Conservation (phyloP, 1,139 yeast species). For the Pichia sp. region DNA sequence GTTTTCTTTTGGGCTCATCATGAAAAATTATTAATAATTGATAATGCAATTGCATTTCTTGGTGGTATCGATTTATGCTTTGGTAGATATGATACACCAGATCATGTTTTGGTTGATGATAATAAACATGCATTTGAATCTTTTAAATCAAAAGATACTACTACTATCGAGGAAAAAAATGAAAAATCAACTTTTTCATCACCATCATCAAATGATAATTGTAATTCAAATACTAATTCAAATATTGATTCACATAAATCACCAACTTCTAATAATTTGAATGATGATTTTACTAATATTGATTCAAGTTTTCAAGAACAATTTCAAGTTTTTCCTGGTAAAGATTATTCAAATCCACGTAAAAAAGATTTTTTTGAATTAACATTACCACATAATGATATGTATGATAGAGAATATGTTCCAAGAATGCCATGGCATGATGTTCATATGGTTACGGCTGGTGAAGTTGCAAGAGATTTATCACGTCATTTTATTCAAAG, state of each 20-base stretch:
- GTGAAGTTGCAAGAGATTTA: slow-evolving; percentile 92
- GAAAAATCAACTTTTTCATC: neutral
- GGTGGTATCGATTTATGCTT: slow-evolving; percentile 96
- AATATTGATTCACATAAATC: neutral
- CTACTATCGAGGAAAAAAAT: neutral
- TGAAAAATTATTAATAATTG: slow-evolving; percentile 84
- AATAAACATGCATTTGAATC: slow-evolving; percentile 36
- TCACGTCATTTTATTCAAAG: slow-evolving; percentile 94
- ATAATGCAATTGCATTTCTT: slow-evolving; percentile 80
- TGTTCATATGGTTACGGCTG: slow-evolving; percentile 91
- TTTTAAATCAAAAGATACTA: neutral
- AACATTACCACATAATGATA: slow-evolving; percentile 83
- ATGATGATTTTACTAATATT: neutral
- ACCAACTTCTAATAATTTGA: neutral
- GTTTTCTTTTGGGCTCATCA: slow-evolving; percentile 99
- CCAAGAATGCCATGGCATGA: slow-evolving; percentile 99
- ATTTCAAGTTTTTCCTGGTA: slow-evolving; percentile 87
- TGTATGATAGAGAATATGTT: slow-evolving; percentile 74
- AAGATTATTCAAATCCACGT: slow-evolving; percentile 95
- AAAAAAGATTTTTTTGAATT: slow-evolving; percentile 77
- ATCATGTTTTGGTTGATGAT: slow-evolving; percentile 85
- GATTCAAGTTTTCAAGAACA: slow-evolving; percentile 12
- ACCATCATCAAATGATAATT: neutral
- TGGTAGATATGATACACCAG: slow-evolving; percentile 96
- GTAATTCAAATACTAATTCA: neutral